Evolutionary conservation across 495 filamentous ascomycete species (phyloP), one percentile per base, ranked within the genome.

Genomic region (Penicillium bialowiezense): DNA sequence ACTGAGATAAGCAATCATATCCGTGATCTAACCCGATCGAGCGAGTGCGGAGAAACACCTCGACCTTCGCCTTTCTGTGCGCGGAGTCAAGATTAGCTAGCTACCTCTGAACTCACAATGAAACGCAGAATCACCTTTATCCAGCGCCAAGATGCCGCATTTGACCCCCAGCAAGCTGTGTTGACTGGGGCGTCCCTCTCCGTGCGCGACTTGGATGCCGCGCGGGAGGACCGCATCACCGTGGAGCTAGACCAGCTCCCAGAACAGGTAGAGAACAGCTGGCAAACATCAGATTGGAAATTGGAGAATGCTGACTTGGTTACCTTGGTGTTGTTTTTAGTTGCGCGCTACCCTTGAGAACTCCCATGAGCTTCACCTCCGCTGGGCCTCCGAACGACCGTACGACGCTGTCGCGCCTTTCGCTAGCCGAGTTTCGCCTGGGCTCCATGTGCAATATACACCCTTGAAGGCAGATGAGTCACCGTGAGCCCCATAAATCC

Each of bases 81-180:
- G 47, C 49, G 50, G 44, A 53, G 23, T 26, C 4, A 3, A 26
- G 4, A 3, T 26, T 26, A 26, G 8, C 23, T 26, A 31, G 44
- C 37, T 21, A 32, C 31, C 10, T 17, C 18, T 37, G 9, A 39
- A 20, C 28, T 31, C 17, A 59, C 19, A 19, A 97, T 97, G 92
- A 85, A 86, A 56, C 85, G 89, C 71, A 79, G 92, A 65, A 85
- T 89, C 41, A 96, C 92, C 15, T 95, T 83, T 63, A 60, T 96
- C 44, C 84, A 89, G 38, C 74, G 73, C 33, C 61, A 79, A 23
- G 74, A 82, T 17, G 72, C 85, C 35, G 75, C 76, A 1, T 77
- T 91, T 15, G 77, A 83, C 15, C 81, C 84, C 0, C 65, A 83
- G 13, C 76, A 81, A 38, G 67, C 88, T 43, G 61, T 73, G 0